These are phyloP conservation scores for Aspergillus fumigatus DNA, from an alignment of 2,329 filamentous ascomycete genomes.

Conservation along the genomic window DNA sequence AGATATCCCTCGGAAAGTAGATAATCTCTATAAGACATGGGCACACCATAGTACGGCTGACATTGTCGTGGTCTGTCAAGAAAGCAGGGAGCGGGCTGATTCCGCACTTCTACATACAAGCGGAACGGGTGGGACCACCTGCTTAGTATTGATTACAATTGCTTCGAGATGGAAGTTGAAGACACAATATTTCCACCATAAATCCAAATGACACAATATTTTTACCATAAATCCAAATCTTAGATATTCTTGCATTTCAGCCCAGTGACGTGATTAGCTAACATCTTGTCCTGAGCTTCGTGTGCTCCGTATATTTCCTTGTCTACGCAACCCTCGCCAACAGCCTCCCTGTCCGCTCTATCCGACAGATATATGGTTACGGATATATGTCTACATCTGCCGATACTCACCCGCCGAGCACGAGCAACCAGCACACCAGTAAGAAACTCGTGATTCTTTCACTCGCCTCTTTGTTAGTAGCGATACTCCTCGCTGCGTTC, in stretches of 20 bases:
- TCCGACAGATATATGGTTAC: background rate
- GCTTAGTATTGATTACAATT: slow-evolving; percentile 3
- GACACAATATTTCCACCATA: background rate
- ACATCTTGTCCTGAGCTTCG: too few species aligned
- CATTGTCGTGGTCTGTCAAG: background rate
- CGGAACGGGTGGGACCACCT: slow-evolving; percentile 14
- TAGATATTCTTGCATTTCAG: background rate
- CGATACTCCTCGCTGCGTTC: slow-evolving; percentile 16
- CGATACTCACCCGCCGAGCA: slow-evolving; percentile 1
- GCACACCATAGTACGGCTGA: background rate
- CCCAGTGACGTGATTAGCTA: background rate
- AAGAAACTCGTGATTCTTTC: slow-evolving; percentile 14
- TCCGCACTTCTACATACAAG: slow-evolving; percentile 21
- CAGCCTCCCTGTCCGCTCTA: background rate
- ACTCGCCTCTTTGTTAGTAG: slow-evolving; percentile 15
- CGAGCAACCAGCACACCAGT: background rate
- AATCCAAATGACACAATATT: background rate
- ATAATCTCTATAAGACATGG: background rate
- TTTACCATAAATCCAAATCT: too few species aligned
- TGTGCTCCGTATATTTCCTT: background rate
- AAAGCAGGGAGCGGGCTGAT: slow-evolving; percentile 12
- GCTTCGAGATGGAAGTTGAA: background rate
- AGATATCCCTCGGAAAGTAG: background rate
- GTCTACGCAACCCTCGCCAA: background rate
- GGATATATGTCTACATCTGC: slow-evolving; percentile 21